Percentiles rank a stretch among this genome's conserved stretches.
Conservation (phyloP, 805 yeast genomes). For the Lachancea nothofagi region DNA sequence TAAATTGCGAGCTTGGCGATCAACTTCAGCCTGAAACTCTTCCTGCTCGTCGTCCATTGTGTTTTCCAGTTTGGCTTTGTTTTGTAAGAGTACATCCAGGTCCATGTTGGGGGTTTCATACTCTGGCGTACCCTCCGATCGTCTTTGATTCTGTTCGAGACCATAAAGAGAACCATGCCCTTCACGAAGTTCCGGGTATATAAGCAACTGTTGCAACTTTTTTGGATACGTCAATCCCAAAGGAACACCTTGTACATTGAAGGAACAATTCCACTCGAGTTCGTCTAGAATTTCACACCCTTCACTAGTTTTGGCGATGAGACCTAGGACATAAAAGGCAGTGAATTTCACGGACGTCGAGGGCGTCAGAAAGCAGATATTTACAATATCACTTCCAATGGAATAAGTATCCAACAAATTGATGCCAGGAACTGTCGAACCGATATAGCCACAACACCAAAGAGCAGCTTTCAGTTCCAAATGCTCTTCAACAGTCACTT, state of each 20-base stretch:
- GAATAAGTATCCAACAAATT: constrained; percentile 49
- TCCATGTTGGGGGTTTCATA: constrained; percentile 11
- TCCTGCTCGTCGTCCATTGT: constrained; percentile 9
- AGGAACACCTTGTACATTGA: constrained; percentile 40
- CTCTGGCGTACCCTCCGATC: constrained; percentile 3
- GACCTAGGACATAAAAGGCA: constrained; percentile 72
- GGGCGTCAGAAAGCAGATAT: constrained; percentile 41
- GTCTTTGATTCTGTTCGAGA: not conserved
- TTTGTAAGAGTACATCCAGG: constrained; percentile 9
- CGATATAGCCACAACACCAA: constrained; percentile 86
- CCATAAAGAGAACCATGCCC: not conserved
- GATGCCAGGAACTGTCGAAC: constrained; percentile 66
- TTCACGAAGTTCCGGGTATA: constrained; percentile 10
- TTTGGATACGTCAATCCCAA: constrained; percentile 40
- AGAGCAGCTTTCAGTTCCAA: constrained; percentile 62
- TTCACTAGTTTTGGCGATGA: constrained; percentile 63
- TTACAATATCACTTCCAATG: constrained; percentile 48
- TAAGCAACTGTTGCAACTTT: constrained; percentile 30
- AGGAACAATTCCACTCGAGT: constrained; percentile 60
- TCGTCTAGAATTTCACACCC: constrained; percentile 86
- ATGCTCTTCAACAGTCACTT: constrained; percentile 31
- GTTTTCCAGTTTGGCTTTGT: constrained; percentile 8
- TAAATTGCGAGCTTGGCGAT: constrained; percentile 5
- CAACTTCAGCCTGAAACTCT: constrained; percentile 8
- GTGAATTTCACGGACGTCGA: constrained; percentile 66